These are phyloP conservation scores for Phaeotremella fagi DNA, from an alignment of 768 basidiomycete species.

Conservation along the genomic window DNA sequence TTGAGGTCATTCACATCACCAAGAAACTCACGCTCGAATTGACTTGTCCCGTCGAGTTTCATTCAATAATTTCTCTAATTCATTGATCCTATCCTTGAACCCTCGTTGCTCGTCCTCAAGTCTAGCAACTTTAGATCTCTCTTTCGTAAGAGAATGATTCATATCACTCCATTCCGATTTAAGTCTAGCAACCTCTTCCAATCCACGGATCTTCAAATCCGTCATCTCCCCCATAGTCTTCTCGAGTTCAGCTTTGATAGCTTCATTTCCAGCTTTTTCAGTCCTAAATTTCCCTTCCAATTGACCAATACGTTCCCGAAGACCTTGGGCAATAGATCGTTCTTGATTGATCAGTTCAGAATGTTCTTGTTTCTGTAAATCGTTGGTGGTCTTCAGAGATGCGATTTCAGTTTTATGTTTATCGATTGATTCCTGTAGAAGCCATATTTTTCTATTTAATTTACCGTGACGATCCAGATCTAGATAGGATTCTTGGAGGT, in stretches of 20 bases:
- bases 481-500: not conserved
- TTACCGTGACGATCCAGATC: constrained; percentile 15
- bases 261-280: constrained; percentile 6
- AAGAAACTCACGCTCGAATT: no score
- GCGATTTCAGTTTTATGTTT: no score
- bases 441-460: constrained; percentile 16
- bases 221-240: not conserved
- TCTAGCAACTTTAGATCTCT: not conserved
- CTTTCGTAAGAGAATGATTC: not conserved
- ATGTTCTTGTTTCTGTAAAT: constrained; percentile 14
- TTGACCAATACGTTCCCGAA: constrained; percentile 34
- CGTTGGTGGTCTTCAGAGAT: no score
- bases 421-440: no score
- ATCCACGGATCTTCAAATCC: not conserved
- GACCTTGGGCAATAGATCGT: constrained; percentile 17
- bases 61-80: no score
- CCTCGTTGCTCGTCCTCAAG: not conserved
- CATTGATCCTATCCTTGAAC: not conserved
- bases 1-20: no score
- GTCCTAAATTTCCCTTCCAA: constrained; percentile 23
- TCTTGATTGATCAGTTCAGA: constrained; percentile 5
- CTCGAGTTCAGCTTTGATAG: not conserved
- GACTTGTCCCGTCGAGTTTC: no score
- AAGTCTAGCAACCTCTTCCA: not conserved
- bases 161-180: constrained; percentile 1